Base-by-base conservation (phyloP, 202 grass and related monocot genomes). In the Saccharum hybrid region DNA sequence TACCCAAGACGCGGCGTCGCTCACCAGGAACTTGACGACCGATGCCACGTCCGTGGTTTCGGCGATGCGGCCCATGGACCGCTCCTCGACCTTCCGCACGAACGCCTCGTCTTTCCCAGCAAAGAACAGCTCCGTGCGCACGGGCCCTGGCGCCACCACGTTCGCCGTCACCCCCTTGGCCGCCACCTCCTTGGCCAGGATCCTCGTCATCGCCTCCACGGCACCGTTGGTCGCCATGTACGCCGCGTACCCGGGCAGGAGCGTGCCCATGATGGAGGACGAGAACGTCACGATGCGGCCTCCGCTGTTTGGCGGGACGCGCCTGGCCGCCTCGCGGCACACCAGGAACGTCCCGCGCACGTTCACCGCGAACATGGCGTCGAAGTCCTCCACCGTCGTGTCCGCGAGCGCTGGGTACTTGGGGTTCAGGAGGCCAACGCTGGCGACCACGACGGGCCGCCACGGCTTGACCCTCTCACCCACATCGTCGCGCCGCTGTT, bases 121-220 rank as follows among this genome's bases (percentile, higher is more conserved):
- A 1, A 77, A 30, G 78, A 89, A 89, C 36, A 89, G 54, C 42
- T 84, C 64, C 0, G 82, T 85, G 41, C 82, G 63, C 75, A 89
- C 66, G 2, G 82, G 87, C 40, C 87, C 87, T 1, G n/a, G n/a
- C n/a, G n/a, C n/a, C n/a, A n/a, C n/a, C n/a, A n/a, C n/a, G n/a
- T n/a, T n/a, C n/a, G n/a, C 82, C 3, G 81, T 90, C 19, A 81
- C 16, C 14, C 81, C 64, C 26, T 83, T 90, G 0, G 68, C 81
- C 10, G 70, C 81, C 33, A 90, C 84, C 64, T 90, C 84, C 88
- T 90, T 90, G 1, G 88, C 84, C n/a, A 87, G 57, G 63, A 93
- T 83, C 78, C 22, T 90, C 13, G 80, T 85, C 82, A 86, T 93
- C 3, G 82, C 88, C 85, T 93, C 91, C 46, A 90, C 78, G 15